phyloP scores from a whole-genome alignment of 208 protist species.

The Crithidia acanthocephali region DNA sequence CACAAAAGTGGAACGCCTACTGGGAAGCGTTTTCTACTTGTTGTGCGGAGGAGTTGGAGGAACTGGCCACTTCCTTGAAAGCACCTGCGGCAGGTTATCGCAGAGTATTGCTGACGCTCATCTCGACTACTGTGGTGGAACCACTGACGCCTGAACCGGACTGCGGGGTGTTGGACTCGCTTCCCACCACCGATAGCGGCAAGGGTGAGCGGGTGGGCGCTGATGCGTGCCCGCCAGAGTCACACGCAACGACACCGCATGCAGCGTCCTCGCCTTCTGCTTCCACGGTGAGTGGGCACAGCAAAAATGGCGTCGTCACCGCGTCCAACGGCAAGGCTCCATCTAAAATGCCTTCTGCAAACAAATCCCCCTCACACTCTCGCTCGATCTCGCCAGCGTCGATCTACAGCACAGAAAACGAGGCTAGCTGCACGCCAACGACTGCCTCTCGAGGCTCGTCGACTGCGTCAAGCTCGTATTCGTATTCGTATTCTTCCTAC shows the following conservation, averaged over 20 bases:
- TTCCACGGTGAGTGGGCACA: too few relatives aligned
- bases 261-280: too few relatives aligned
- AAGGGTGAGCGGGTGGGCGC: too few relatives aligned
- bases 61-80: conserved; percentile 4
- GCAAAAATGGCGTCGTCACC: too few relatives aligned
- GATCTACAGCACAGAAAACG: not conserved
- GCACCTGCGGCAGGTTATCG: conserved; percentile 9
- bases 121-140: conserved; percentile 3
- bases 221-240: not conserved
- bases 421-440: not conserved
- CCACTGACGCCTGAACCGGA: not conserved
- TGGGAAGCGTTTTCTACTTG: conserved; percentile 45
- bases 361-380: not conserved
- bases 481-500: conserved; percentile 23
- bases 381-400: not conserved
- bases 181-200: not conserved
- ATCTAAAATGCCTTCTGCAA: not conserved
- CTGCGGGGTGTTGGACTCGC: not conserved
- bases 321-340: too few relatives aligned
- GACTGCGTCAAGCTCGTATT: conserved; percentile 8
- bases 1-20: conserved; percentile 71
- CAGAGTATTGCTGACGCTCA: conserved; percentile 22
- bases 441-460: not conserved
- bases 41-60: conserved; percentile 31
- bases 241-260: too few relatives aligned